Percentiles rank a stretch among this genome's conserved stretches.
Conservation (phyloP, 768 basidiomycete species). For the Calocybe cyanea region DNA sequence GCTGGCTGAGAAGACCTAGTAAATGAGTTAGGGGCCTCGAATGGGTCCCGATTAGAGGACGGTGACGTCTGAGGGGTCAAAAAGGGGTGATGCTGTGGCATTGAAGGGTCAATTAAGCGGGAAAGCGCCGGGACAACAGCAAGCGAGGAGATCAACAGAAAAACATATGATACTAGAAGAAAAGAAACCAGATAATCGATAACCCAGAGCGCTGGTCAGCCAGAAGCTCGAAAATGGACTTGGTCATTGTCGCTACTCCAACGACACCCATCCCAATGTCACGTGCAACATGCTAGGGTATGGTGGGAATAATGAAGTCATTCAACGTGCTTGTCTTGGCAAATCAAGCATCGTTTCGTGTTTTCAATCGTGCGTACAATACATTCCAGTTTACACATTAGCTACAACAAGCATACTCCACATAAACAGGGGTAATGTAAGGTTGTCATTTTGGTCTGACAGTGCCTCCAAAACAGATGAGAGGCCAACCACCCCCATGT, state of each 20-base stretch:
- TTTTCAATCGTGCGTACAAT: no score
- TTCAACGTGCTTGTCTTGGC: neutral
- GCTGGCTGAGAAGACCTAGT: neutral
- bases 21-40: conserved; percentile 2
- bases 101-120: conserved; percentile 2
- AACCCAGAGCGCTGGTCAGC: no score
- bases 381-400: conserved; percentile 29
- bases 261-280: conserved; percentile 11
- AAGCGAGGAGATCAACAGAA: neutral
- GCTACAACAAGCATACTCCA: conserved; percentile 82
- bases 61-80: neutral
- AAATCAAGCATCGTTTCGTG: neutral
- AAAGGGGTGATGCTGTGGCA: neutral
- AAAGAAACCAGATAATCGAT: no score
- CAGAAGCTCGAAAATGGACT: no score
- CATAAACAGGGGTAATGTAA: conserved; percentile 93
- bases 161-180: neutral
- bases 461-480: conserved; percentile 83
- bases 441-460: conserved; percentile 95
- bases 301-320: conserved; percentile 24
- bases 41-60: neutral
- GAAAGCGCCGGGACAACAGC: no score
- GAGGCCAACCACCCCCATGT: conserved; percentile 57
- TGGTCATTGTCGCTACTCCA: conserved; percentile 1
- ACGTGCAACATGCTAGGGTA: no score